Conservation (phyloP, 768 basidiomycete species). For the Naganishia vishniacii region DNA sequence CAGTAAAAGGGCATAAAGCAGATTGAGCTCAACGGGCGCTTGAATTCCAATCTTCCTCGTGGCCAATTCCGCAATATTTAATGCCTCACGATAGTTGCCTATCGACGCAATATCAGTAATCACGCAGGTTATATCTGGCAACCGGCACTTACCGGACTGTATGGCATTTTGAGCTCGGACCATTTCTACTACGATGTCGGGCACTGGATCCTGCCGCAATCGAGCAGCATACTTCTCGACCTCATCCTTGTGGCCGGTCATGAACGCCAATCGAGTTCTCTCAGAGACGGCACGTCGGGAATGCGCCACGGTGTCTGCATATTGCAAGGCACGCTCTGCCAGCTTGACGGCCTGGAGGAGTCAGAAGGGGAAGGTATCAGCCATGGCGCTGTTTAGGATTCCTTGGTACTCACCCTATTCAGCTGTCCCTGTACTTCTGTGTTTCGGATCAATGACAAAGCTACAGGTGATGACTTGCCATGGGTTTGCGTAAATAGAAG, state of each 20-base stretch:
- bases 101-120: background rate
- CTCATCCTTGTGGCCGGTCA: conserved; percentile 58
- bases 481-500: conserved; percentile 64
- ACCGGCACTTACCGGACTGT: conserved; percentile 58
- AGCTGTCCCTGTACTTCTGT: conserved; percentile 55
- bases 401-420: conserved; percentile 30
- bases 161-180: conserved; percentile 84
- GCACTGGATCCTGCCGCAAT: conserved; percentile 54
- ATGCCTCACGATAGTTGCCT: conserved; percentile 41
- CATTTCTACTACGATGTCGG: conserved; percentile 66
- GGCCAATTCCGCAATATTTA: conserved; percentile 47
- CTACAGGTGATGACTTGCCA: conserved; percentile 61
- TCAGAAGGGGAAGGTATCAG: conserved; percentile 30
- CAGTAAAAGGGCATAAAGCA: conserved; percentile 84
- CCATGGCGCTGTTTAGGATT: conserved; percentile 27
- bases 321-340: conserved; percentile 88
- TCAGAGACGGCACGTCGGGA: conserved; percentile 73
- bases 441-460: conserved; percentile 74
- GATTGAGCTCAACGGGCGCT: conserved; percentile 66
- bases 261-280: conserved; percentile 76
- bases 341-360: conserved; percentile 72
- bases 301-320: conserved; percentile 63
- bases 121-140: background rate
- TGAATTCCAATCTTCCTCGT: conserved; percentile 51
- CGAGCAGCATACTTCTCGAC: conserved; percentile 66